Conservation (phyloP, 1,284 basidiomycete genomes). For the Apiotrichum mycotoxinovorans region DNA sequence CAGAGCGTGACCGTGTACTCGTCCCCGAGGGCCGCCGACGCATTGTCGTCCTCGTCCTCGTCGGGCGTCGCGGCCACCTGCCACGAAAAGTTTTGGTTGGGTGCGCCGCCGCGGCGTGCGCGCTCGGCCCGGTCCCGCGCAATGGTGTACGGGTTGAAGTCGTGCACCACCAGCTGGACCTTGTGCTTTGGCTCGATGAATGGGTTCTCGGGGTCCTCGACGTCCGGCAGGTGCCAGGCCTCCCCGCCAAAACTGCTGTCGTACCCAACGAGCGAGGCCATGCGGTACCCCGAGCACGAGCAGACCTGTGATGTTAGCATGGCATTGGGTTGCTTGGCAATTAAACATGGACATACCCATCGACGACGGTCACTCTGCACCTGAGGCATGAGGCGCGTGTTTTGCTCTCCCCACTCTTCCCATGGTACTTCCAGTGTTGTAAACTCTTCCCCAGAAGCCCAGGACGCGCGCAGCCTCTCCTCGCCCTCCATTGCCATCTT, state of each 20-base stretch:
- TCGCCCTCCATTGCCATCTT: slow-evolving; percentile 47
- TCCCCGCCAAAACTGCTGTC: slow-evolving; percentile 4
- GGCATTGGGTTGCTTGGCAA: background rate
- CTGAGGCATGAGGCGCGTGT: slow-evolving; percentile 34
- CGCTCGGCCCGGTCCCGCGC: background rate
- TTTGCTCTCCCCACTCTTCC: slow-evolving; percentile 41
- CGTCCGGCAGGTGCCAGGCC: background rate
- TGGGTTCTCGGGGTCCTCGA: slow-evolving; percentile 11
- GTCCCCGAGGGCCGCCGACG: background rate
- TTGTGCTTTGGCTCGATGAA: background rate
- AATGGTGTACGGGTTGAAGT: slow-evolving; percentile 40
- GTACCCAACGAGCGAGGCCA: slow-evolving; percentile 27
- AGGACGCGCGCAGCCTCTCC: slow-evolving; percentile 38
- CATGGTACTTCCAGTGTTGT: slow-evolving; percentile 14
- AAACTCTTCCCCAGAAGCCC: slow-evolving; percentile 32
- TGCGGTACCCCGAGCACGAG: slow-evolving; percentile 48
- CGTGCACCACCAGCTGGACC: slow-evolving; percentile 23
- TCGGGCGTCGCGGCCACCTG: background rate
- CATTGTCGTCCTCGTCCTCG: slow-evolving; percentile 2
- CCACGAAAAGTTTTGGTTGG: background rate
- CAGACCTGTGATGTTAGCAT: slow-evolving; percentile 33
- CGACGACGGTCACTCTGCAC: slow-evolving; percentile 21
- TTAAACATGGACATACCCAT: slow-evolving; percentile 35
- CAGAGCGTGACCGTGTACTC: slow-evolving; percentile 1
- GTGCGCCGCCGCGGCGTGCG: background rate